Evolutionary conservation across 2,329 filamentous ascomycete genomes (phyloP).

Genomic region (Alternaria angustiovoidea): DNA sequence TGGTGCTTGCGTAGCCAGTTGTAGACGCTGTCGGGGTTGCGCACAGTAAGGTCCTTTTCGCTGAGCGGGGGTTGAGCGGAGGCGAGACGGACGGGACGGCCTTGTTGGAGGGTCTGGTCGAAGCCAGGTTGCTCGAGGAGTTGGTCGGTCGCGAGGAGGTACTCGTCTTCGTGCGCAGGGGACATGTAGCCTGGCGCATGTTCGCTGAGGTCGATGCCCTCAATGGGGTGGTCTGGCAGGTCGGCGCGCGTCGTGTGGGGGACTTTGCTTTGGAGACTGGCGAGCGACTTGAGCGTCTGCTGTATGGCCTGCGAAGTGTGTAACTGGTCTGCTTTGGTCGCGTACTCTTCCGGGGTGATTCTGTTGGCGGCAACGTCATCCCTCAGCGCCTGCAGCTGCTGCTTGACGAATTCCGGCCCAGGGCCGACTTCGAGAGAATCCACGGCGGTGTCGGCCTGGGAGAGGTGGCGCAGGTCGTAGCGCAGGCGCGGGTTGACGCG

Average conservation of each 20-base stretch:
- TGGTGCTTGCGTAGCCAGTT: constrained; percentile 92
- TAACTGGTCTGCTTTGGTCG: constrained; percentile 36
- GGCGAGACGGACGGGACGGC: constrained; percentile 49
- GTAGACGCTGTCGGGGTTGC: constrained; percentile 90
- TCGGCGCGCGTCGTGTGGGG: constrained; percentile 50
- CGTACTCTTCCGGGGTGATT: constrained; percentile 44
- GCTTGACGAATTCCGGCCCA: constrained; percentile 35
- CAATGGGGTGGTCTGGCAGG: constrained; percentile 44
- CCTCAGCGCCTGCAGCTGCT: constrained; percentile 45
- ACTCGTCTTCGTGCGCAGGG: constrained; percentile 76
- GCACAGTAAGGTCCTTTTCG: constrained; percentile 64
- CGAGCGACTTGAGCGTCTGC: constrained; percentile 43
- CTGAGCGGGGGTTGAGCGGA: constrained; percentile 53
- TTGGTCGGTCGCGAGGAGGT: constrained; percentile 71
- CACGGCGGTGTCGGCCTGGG: constrained; percentile 39
- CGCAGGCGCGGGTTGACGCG: constrained; percentile 79
- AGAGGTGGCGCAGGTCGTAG: constrained; percentile 69
- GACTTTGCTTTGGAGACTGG: constrained; percentile 51
- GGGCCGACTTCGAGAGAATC: constrained; percentile 35
- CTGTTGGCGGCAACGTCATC: constrained; percentile 41
- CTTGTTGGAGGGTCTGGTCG: constrained; percentile 55
- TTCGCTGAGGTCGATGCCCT: constrained; percentile 59
- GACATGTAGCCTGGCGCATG: constrained; percentile 73
- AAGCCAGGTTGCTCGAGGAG: constrained; percentile 61
- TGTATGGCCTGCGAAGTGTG: constrained; percentile 36